These are phyloP conservation scores for Hippophae rhamnoides DNA, from an alignment of 306 rosid species.

Conservation along the genomic window DNA sequence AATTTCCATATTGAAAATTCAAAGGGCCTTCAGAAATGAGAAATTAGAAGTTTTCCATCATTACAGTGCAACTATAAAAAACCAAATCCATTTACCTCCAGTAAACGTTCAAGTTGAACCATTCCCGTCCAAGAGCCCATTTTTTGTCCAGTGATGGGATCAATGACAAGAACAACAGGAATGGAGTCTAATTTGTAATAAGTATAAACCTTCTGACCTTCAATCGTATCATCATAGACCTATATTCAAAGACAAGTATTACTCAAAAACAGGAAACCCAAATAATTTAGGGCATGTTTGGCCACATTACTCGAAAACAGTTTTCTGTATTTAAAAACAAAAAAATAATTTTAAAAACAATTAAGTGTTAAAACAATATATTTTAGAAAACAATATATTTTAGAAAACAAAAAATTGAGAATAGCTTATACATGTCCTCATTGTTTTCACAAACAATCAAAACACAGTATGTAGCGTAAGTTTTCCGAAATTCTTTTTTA, in stretches of 20 bases:
- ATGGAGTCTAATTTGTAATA: constrained; percentile 70
- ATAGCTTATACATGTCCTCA: too few species aligned
- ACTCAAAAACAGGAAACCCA: background rate
- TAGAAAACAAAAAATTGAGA: too few species aligned
- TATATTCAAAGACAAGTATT: constrained; percentile 21
- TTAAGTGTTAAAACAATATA: too few species aligned
- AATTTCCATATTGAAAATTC: too few species aligned
- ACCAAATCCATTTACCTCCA: constrained; percentile 49
- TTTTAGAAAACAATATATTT: too few species aligned
- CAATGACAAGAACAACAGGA: constrained; percentile 88
- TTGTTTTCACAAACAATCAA: too few species aligned
- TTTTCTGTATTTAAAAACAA: too few species aligned
- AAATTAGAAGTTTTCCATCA: too few species aligned
- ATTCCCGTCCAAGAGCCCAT: constrained; percentile 87
- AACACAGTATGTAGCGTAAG: too few species aligned
- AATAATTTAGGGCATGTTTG: background rate
- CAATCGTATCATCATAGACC: constrained; percentile 97
- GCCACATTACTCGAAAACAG: too few species aligned
- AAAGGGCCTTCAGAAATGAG: background rate
- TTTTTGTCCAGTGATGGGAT: constrained; percentile 96
- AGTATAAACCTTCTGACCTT: constrained; percentile 89
- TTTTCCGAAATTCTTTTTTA: too few species aligned
- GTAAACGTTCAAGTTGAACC: constrained; percentile 81
- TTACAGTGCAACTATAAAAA: background rate
- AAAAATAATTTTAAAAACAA: too few species aligned